Percentiles rank a stretch among this genome's conserved stretches.
Evolutionary conservation across 2,329 filamentous ascomycete species (phyloP).

Genomic region (Hypoxylon sp.): DNA sequence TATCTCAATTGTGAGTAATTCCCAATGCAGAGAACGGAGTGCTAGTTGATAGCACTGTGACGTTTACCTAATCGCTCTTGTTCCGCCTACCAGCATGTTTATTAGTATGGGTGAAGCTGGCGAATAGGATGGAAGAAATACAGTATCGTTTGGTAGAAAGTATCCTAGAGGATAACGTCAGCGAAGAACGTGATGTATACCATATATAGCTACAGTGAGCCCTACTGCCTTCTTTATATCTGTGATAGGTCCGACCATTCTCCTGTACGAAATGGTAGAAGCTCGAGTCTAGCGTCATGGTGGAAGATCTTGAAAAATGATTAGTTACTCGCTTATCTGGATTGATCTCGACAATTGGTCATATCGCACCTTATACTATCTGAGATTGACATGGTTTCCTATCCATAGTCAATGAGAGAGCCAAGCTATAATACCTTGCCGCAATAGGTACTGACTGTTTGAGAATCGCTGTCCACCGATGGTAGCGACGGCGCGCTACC

Average conservation of each 20-base stretch:
- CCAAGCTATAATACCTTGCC: neutral
- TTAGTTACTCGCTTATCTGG: constrained; percentile 7
- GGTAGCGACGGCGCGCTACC: constrained; percentile 49
- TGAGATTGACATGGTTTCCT: constrained; percentile 36
- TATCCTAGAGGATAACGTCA: constrained; percentile 48
- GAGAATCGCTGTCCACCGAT: constrained; percentile 46
- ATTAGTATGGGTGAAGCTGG: constrained; percentile 1
- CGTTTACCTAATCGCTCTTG: constrained; percentile 53
- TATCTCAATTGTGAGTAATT: constrained; percentile 26
- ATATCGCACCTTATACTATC: constrained; percentile 36
- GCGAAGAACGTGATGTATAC: neutral
- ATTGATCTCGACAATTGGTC: neutral
- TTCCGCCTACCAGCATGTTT: constrained; percentile 46
- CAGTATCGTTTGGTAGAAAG: constrained; percentile 53
- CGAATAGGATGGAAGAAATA: constrained; percentile 31
- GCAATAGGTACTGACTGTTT: constrained; percentile 38
- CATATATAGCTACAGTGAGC: neutral
- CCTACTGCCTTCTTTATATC: constrained; percentile 54
- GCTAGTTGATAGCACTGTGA: neutral
- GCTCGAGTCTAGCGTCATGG: constrained; percentile 50
- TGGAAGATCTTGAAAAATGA: constrained; percentile 48
- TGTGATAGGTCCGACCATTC: constrained; percentile 54
- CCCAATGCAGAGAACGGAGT: neutral
- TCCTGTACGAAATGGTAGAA: constrained; percentile 52
- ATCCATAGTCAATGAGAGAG: constrained; percentile 13